Percentiles rank a stretch among this genome's conserved stretches.
phyloP scores from a whole-genome alignment of 1,284 basidiomycete species.

The Malassezia brasiliensis region DNA sequence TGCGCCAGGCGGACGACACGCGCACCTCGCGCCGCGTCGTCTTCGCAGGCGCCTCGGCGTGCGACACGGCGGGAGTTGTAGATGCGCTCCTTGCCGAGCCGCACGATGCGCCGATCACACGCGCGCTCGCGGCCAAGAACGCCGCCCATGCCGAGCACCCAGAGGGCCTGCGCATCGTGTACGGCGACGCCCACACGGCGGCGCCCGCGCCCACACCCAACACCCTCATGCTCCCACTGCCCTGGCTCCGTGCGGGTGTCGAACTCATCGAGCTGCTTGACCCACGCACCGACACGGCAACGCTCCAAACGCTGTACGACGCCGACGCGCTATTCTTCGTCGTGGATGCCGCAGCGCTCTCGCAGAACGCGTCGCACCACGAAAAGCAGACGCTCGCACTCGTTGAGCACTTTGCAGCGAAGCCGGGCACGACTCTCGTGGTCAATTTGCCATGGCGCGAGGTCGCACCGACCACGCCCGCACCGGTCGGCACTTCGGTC shows the following conservation, averaged over 20 bases:
- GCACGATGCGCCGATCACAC: constrained; percentile 15
- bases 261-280: constrained; percentile 21
- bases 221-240: constrained; percentile 18
- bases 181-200: constrained; percentile 2
- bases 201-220: not conserved
- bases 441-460: constrained; percentile 21
- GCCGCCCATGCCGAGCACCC: not conserved
- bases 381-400: constrained; percentile 15
- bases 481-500: not conserved
- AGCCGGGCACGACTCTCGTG: constrained; percentile 23
- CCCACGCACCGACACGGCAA: constrained; percentile 3
- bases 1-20: too few species aligned
- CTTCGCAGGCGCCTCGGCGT: constrained; percentile 3
- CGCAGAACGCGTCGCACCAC: not conserved
- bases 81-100: constrained; percentile 25
- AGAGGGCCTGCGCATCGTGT: not conserved
- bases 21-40: constrained; percentile 1
- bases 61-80: not conserved
- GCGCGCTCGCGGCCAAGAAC: constrained; percentile 14
- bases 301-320: constrained; percentile 23
- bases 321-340: constrained; percentile 26
- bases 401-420: constrained; percentile 21
- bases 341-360: constrained; percentile 23
- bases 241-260: constrained; percentile 25
- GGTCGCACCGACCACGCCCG: constrained; percentile 10